These are phyloP conservation scores for Paramecium biaurelia DNA, from an alignment of 73 alveolate genomes.

Conservation along the genomic window DNA sequence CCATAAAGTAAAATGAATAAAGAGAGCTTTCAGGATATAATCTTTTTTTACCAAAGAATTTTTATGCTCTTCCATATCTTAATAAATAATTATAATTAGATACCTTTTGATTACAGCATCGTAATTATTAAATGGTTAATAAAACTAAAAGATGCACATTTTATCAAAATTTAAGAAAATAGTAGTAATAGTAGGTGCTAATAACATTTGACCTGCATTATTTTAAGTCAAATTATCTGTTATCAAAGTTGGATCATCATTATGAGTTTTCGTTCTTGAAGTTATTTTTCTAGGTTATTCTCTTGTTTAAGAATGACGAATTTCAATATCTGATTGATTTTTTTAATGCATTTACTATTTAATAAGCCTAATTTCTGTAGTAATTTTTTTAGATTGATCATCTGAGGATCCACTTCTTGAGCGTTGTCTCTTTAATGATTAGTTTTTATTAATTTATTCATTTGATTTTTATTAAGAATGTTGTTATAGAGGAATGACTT, in stretches of 20 bases:
- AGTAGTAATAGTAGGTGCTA: neutral
- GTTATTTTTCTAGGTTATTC: neutral
- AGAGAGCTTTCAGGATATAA: constrained; percentile 29
- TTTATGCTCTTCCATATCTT: constrained; percentile 34
- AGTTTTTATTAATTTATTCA: neutral
- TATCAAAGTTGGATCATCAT: neutral
- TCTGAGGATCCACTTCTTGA: neutral
- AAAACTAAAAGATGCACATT: neutral
- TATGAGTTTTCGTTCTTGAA: neutral
- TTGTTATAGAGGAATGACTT: neutral
- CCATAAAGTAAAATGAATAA: neutral
- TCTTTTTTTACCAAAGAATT: constrained; percentile 36
- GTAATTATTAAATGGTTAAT: neutral
- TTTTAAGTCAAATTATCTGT: constrained; percentile 6
- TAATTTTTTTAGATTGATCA: neutral
- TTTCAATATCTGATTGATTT: neutral
- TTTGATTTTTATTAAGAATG: neutral
- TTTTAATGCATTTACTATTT: neutral
- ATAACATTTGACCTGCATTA: neutral
- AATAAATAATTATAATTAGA: neutral
- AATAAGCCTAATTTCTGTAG: neutral
- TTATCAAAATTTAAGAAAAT: neutral
- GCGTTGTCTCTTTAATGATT: neutral
- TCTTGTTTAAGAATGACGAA: neutral
- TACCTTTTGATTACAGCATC: constrained; percentile 17